Evolutionary conservation across 176 grass and related monocot species (phyloP), one percentile per base, ranked within the genome.

Genomic region (Musa beccarii): DNA sequence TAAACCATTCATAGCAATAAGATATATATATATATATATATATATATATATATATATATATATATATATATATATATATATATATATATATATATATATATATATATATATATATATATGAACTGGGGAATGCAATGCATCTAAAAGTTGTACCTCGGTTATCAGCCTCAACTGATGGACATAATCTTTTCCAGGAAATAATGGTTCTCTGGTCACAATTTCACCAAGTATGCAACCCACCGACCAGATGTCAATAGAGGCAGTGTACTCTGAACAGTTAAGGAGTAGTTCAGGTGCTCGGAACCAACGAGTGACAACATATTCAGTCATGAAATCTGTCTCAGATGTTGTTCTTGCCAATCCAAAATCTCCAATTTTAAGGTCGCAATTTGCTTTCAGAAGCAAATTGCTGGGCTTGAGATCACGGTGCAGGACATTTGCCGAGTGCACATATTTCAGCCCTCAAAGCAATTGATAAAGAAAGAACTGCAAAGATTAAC

Each of bases 171-270:
- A 80, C 76, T 96, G 93, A 83, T 96, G 87, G 59, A 92, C 93
- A 75, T 96, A 96, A 84, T 96, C 93, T 71, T 96, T 96, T 52
- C 93, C 93, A 25, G 93, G 93, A 81, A 96, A 96, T 29, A 96
- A 57, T 52, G 92, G 92, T 69, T 96, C 92, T 74, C 89, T 73
- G 52, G 84, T 96, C 50, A 87, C 84, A 15, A 96, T 92, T 63
- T 96, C 93, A 57, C 93, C 93, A 12, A 96, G 54, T 78, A 92
- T 96, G 87, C 93, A 96, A 12, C 93, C 93, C 19, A 90, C 93
- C 15, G 89, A 92, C 93, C 93, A 96, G 50, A 96, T 96, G 69
- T 96, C 93, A 68, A 96, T 96, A 43, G 93, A 89, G 28, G 88
- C 89, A 20, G 93, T 96, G 17, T 96, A 92, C 61, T 96, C 93